Evolutionary conservation across 1,284 basidiomycete species (phyloP).

Genomic region (Vanrija humicola): DNA sequence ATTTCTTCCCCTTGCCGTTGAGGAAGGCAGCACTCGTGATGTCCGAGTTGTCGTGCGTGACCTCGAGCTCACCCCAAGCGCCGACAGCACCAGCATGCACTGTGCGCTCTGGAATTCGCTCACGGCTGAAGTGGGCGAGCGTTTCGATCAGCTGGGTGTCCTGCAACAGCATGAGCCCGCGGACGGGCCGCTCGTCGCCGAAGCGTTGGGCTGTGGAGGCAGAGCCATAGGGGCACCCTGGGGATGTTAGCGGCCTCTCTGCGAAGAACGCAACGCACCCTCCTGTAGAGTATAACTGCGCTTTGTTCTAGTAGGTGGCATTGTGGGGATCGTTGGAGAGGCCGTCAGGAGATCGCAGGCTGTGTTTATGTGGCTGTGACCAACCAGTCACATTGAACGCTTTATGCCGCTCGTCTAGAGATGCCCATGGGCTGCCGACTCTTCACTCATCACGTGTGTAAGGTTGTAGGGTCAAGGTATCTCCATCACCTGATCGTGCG

Average conservation of each 20-base stretch:
- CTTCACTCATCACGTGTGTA: too few species aligned
- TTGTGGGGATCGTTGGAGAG: too few species aligned
- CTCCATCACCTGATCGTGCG: too few species aligned
- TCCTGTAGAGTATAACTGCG: constrained; percentile 7
- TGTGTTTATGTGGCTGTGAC: too few species aligned
- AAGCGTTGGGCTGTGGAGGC: constrained; percentile 11
- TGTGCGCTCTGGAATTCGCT: constrained; percentile 73
- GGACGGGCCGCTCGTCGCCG: constrained; percentile 7
- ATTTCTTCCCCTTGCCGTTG: constrained; percentile 65
- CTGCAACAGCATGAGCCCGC: constrained; percentile 13
- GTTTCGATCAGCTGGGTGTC: constrained; percentile 15
- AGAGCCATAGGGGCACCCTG: constrained; percentile 4
- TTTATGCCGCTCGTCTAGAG: too few species aligned
- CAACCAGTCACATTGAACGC: too few species aligned
- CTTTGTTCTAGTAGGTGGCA: too few species aligned
- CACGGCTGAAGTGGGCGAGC: constrained; percentile 66
- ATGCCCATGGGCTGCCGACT: too few species aligned
- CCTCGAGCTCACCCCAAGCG: constrained; percentile 75
- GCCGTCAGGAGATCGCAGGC: too few species aligned
- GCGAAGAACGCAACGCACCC: not conserved
- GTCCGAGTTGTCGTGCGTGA: constrained; percentile 55
- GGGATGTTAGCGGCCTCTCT: not conserved
- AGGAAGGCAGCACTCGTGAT: constrained; percentile 39
- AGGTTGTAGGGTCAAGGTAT: too few species aligned
- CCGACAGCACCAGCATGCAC: constrained; percentile 73